Evolutionary conservation across 495 filamentous ascomycete genomes (phyloP).

Genomic region (Jackrogersella multiformis): DNA sequence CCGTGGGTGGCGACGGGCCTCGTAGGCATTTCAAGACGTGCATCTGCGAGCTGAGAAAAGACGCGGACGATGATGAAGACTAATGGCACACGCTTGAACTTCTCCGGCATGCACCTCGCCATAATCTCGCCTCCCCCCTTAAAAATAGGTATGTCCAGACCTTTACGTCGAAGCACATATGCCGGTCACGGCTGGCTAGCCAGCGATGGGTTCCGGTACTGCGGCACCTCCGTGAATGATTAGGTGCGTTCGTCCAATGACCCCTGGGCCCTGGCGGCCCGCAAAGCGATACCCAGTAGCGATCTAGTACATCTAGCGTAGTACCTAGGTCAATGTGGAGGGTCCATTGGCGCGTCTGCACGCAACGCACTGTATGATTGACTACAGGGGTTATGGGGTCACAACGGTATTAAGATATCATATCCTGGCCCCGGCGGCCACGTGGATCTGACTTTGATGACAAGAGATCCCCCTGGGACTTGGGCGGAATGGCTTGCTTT

Average conservation of each 20-base stretch:
- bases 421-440: slow-evolving; percentile 55
- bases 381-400: slow-evolving; percentile 39
- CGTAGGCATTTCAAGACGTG: slow-evolving; percentile 13
- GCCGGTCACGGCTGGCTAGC: slow-evolving; percentile 22
- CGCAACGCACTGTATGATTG: slow-evolving; percentile 38
- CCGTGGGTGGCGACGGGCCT: slow-evolving; percentile 21
- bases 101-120: slow-evolving; percentile 20
- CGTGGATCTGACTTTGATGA: slow-evolving; percentile 50
- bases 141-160: slow-evolving; percentile 4
- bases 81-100: not conserved
- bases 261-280: slow-evolving; percentile 19
- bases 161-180: slow-evolving; percentile 10
- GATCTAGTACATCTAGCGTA: no score
- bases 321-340: no score
- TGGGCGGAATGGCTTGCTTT: slow-evolving; percentile 42
- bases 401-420: slow-evolving; percentile 51
- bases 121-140: not conserved
- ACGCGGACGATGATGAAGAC: slow-evolving; percentile 7
- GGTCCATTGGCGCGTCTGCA: slow-evolving; percentile 31
- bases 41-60: slow-evolving; percentile 17
- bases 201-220: slow-evolving; percentile 33
- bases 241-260: slow-evolving; percentile 19
- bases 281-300: slow-evolving; percentile 27
- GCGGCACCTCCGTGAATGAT: slow-evolving; percentile 31
- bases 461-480: slow-evolving; percentile 44